Evolutionary conservation across 768 basidiomycete species (phyloP).

Genomic region (Collybiopsis confluens): DNA sequence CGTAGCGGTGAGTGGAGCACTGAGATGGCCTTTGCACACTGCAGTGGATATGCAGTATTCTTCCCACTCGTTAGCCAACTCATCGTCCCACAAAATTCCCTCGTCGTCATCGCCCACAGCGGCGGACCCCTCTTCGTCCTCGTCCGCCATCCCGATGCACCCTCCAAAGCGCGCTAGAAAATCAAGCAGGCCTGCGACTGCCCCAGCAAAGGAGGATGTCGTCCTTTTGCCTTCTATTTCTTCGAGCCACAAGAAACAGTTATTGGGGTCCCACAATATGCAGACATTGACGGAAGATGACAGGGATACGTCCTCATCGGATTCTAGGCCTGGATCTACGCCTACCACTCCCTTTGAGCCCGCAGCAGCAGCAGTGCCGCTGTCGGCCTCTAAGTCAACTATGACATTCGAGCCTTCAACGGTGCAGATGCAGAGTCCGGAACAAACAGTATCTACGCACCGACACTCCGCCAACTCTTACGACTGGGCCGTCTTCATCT

Average conservation of each 20-base stretch:
- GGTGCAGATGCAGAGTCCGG: not conserved
- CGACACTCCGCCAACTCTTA: constrained; percentile 22
- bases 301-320: not conserved
- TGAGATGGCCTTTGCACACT: not conserved
- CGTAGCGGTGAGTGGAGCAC: not conserved
- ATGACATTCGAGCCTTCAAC: not conserved
- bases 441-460: not conserved
- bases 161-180: constrained; percentile 21
- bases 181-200: constrained; percentile 36
- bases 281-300: constrained; percentile 23
- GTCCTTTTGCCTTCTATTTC: constrained; percentile 31
- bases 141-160: not conserved
- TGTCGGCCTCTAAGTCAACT: not conserved
- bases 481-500: constrained; percentile 76
- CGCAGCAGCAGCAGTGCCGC: not conserved
- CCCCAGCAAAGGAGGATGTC: constrained; percentile 39
- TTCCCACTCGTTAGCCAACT: not conserved
- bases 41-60: not conserved
- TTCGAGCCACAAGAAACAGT: not conserved
- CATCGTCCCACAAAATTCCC: not conserved
- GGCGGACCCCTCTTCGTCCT: not conserved
- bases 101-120: not conserved
- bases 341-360: constrained; percentile 1
- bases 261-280: constrained; percentile 10
- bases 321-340: constrained; percentile 1